Conservation (phyloP, 768 basidiomycete genomes). For the Tephrocybe sp. region DNA sequence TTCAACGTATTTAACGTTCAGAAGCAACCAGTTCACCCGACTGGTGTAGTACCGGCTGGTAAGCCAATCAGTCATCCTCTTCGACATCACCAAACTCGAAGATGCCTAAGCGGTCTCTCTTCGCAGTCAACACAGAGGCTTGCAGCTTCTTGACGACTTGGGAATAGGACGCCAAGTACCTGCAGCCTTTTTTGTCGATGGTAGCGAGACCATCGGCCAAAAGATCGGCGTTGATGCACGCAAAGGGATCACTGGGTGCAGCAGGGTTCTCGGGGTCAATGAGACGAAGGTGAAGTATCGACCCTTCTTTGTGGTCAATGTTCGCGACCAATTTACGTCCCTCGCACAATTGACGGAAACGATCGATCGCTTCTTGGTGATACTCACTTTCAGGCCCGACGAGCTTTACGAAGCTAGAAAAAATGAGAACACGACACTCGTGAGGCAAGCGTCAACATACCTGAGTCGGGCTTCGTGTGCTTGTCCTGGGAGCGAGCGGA, state of each 20-base stretch:
- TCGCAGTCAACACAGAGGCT: conserved; percentile 61
- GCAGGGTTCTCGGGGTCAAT: conserved; percentile 84
- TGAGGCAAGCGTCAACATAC: conserved; percentile 32
- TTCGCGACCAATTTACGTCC: conserved; percentile 98
- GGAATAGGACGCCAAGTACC: conserved; percentile 71
- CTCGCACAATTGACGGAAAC: conserved; percentile 84
- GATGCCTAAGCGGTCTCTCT: conserved; percentile 76
- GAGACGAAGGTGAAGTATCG: conserved; percentile 81
- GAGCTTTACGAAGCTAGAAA: conserved; percentile 79
- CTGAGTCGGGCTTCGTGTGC: conserved; percentile 93
- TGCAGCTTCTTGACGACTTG: conserved; percentile 65
- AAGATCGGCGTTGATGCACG: conserved; percentile 88
- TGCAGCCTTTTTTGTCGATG: conserved; percentile 77
- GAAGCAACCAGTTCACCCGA: too few species aligned
- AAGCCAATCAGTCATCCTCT: conserved; percentile 62
- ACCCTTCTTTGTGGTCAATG: conserved; percentile 82
- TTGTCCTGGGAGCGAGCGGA: conserved; percentile 88
- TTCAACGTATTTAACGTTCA: too few species aligned
- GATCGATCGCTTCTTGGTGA: conserved; percentile 77
- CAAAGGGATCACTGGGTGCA: conserved; percentile 63
- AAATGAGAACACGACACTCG: conserved; percentile 1
- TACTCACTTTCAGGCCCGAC: conserved; percentile 85
- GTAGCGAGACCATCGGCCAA: conserved; percentile 85
- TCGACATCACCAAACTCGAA: conserved; percentile 93
- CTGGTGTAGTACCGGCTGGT: background rate